These are phyloP conservation scores for Linnemannia zychae DNA, from an alignment of 192 early-diverging fungal species.

Conservation along the genomic window DNA sequence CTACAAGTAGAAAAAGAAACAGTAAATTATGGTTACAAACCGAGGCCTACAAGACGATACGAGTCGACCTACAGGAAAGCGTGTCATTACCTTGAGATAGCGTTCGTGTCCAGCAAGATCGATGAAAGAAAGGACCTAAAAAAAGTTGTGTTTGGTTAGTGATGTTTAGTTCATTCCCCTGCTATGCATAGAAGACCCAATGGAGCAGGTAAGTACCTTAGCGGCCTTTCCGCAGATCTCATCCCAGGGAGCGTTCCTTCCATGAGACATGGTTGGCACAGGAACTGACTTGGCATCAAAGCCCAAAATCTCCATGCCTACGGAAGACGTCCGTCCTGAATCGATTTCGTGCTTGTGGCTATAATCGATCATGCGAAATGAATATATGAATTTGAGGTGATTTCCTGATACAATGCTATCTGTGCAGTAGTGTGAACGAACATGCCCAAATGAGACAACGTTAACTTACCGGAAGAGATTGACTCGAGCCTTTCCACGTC, in stretches of 20 bases:
- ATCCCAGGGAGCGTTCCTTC: slow-evolving; percentile 84
- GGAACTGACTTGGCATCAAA: slow-evolving; percentile 80
- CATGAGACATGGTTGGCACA: slow-evolving; percentile 65
- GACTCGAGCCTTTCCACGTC: slow-evolving; percentile 89
- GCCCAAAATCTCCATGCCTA: slow-evolving; percentile 92
- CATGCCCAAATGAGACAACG: background rate
- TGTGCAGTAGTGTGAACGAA: background rate
- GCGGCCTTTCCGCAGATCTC: slow-evolving; percentile 81
- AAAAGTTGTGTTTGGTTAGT: background rate
- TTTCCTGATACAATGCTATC: too few relatives aligned
- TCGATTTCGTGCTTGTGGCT: slow-evolving; percentile 93
- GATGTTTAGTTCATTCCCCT: background rate
- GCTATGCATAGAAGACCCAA: too few relatives aligned
- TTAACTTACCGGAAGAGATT: slow-evolving; percentile 79
- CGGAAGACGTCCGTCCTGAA: slow-evolving; percentile 89
- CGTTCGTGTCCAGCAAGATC: slow-evolving; percentile 94
- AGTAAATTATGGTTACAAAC: background rate
- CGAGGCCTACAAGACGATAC: background rate
- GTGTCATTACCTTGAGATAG: slow-evolving; percentile 78
- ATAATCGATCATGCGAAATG: background rate
- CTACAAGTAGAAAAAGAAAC: slow-evolving; percentile 2
- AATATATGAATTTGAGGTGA: background rate
- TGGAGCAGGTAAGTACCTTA: slow-evolving; percentile 69
- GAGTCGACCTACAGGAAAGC: background rate
- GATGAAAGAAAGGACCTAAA: slow-evolving; percentile 63